phyloP scores from a whole-genome alignment of 2,329 filamentous ascomycete species.

The Trichoderma koningii region DNA sequence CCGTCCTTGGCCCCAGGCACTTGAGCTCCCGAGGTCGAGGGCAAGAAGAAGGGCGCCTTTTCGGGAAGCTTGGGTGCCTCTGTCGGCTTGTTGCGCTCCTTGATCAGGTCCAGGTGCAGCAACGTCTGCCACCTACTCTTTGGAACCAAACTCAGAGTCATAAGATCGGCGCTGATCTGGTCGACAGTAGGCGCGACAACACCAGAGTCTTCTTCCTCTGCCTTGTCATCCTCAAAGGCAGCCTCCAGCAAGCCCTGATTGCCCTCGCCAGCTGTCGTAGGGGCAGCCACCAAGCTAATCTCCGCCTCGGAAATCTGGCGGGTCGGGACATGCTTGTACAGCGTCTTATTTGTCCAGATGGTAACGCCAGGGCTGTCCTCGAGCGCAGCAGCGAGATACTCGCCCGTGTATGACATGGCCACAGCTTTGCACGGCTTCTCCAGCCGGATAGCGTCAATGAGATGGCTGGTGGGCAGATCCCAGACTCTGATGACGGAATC shows the following conservation, averaged over 20 bases:
- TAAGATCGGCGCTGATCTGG: constrained; percentile 78
- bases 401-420: constrained; percentile 85
- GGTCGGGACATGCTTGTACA: constrained; percentile 88
- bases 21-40: constrained; percentile 58
- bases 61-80: constrained; percentile 90
- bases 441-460: constrained; percentile 88
- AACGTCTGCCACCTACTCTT: constrained; percentile 93
- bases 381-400: constrained; percentile 89
- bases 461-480: constrained; percentile 92
- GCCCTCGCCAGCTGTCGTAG: constrained; percentile 80
- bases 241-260: constrained; percentile 75
- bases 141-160: constrained; percentile 86
- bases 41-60: constrained; percentile 94
- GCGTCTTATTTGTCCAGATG: constrained; percentile 90
- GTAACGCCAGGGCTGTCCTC: constrained; percentile 83
- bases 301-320: constrained; percentile 79
- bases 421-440: constrained; percentile 78
- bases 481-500: constrained; percentile 82
- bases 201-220: constrained; percentile 55
- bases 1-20: constrained; percentile 43
- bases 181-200: constrained; percentile 63
- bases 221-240: constrained; percentile 62
- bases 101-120: constrained; percentile 87
- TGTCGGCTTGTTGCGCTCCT: constrained; percentile 90
- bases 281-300: constrained; percentile 64